phyloP scores from a whole-genome alignment of 2,329 filamentous ascomycete genomes.

The Penicillium sp. region DNA sequence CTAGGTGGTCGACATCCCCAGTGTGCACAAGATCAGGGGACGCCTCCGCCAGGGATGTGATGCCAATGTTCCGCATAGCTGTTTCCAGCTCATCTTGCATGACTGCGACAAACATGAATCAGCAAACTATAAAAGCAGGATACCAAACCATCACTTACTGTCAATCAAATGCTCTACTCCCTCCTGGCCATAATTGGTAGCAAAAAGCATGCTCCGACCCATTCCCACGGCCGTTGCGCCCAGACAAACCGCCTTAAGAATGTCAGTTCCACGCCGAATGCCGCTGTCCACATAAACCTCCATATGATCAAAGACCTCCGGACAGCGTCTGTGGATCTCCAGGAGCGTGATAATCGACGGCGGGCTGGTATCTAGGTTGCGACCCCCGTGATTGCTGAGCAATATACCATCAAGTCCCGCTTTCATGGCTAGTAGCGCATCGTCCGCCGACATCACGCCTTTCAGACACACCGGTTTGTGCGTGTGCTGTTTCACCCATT shows the following conservation, averaged over 20 bases:
- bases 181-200: conserved; percentile 53
- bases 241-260: conserved; percentile 53
- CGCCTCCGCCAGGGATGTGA: conserved; percentile 44
- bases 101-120: conserved; percentile 25
- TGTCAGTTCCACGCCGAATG: conserved; percentile 53
- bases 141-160: conserved; percentile 43
- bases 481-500: conserved; percentile 50
- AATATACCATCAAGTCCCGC: conserved; percentile 54
- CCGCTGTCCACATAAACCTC: conserved; percentile 56
- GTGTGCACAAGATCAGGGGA: conserved; percentile 46
- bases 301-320: conserved; percentile 49
- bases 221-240: conserved; percentile 55
- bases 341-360: conserved; percentile 52
- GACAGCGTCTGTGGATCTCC: conserved; percentile 51
- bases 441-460: conserved; percentile 56
- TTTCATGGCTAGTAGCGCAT: conserved; percentile 51
- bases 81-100: conserved; percentile 49
- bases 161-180: conserved; percentile 55
- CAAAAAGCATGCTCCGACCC: conserved; percentile 53
- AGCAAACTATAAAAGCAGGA: not conserved
- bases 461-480: conserved; percentile 56
- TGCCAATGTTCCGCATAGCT: conserved; percentile 47
- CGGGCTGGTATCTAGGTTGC: conserved; percentile 52
- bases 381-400: conserved; percentile 58
- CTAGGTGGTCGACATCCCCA: conserved; percentile 50